Percentiles rank a stretch among this genome's conserved stretches.
phyloP scores from a whole-genome alignment of 257 asterid species.

The Dorcoceras hygrometricum region DNA sequence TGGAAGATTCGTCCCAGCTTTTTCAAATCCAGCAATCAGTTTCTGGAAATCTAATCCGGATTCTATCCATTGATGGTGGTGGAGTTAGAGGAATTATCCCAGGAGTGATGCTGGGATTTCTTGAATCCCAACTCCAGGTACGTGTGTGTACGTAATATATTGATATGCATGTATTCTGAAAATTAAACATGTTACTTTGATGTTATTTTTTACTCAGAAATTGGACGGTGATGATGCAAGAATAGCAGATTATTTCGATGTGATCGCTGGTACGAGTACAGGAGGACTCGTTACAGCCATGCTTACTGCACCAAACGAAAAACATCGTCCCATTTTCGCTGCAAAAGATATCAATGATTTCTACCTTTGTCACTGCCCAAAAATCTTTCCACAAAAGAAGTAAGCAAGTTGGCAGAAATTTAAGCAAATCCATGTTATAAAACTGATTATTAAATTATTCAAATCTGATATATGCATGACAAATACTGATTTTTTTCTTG shows the following conservation, averaged over 20 bases:
- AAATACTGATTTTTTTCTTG: not conserved
- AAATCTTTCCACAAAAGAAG: slow-evolving; percentile 18
- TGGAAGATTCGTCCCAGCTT: not conserved
- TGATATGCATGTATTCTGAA: not conserved
- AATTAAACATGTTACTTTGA: not conserved
- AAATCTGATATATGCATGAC: not conserved
- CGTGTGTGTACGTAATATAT: not conserved
- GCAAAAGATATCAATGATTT: slow-evolving; percentile 26
- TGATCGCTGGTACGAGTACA: slow-evolving; percentile 18
- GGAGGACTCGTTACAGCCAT: slow-evolving; percentile 19
- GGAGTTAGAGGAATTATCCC: slow-evolving; percentile 8
- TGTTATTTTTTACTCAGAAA: not conserved
- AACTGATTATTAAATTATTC: not conserved
- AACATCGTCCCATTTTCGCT: slow-evolving; percentile 21
- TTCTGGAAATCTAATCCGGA: not conserved
- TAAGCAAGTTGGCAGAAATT: not conserved
- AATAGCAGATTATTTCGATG: slow-evolving; percentile 22
- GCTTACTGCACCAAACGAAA: slow-evolving; percentile 20
- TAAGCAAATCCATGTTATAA: too few relatives aligned
- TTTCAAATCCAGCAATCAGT: not conserved
- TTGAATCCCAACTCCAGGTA: slow-evolving; percentile 18
- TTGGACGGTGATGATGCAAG: slow-evolving; percentile 21
- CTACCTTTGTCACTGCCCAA: slow-evolving; percentile 19
- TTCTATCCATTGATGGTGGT: not conserved
- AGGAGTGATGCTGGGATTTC: slow-evolving; percentile 4